Base-by-base conservation (phyloP, 768 basidiomycete genomes). In the Pilatotrama ljubarskyi region DNA sequence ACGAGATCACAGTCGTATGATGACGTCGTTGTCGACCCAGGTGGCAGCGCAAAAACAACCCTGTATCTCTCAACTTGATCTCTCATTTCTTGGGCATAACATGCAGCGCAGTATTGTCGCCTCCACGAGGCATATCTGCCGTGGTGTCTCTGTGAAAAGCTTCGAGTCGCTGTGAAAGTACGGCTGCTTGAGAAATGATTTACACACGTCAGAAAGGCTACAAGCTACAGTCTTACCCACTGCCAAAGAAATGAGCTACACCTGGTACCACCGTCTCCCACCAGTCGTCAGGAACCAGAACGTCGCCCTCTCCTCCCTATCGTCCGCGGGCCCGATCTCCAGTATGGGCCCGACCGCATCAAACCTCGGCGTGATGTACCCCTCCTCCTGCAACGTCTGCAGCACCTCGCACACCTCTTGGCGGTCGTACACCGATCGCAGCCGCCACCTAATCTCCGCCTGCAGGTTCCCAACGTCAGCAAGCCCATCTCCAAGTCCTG, bases 331-430 rank as follows among this genome's bases (percentile, higher is more conserved):
- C 75, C 77, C 62, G 58, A 60, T 15, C 64, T 69, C 53, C 68
- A 66, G 64, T 66, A 20, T 32, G 24, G n/a, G 1, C 49, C 60
- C 40, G 53, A 44, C 57, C 55, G 57, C 62, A 63, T 66, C 71
- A 35, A 59, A 64, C 46, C 75, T 73, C 62, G 73, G 63, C 43
- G 72, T 72, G 26, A 88, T 56, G 58, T 77, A 81, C 9, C 82
- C 80, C 29, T 84, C 83, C n/a, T 79, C 78, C 20, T 73, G 68
- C 50, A 93, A 72, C 54, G 79, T 79, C 14, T 74, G 72, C 46
- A 91, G 68, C 20, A 88, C 60, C n/a, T 91, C 90, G 48, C 78
- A 73, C 24, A 89, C 74, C 68, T 93, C 91, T 63, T 87, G 87
- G 55, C 86, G 78, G 68, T 93, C 91, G 64, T 91, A 93, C 20